These are phyloP conservation scores for Globisporangium camurandrum DNA, from an alignment of 352 stramenopile species.

Conservation along the genomic window DNA sequence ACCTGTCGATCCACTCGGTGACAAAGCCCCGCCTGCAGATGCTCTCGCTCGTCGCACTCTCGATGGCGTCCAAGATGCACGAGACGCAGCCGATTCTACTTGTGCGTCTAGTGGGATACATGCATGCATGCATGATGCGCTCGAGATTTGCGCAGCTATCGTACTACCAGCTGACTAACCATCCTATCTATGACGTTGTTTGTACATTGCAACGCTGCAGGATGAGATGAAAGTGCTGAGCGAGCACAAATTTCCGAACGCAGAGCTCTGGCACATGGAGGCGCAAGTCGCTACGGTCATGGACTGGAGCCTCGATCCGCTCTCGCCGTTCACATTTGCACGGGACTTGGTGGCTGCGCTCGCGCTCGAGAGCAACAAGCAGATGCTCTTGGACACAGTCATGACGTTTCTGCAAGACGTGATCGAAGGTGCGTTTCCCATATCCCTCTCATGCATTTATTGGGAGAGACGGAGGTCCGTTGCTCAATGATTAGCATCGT, in stretches of 20 bases:
- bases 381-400: not conserved
- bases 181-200: too few relatives aligned
- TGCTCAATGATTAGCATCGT: too few relatives aligned
- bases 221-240: conserved; percentile 43
- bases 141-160: too few relatives aligned
- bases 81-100: conserved; percentile 12
- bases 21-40: conserved; percentile 11
- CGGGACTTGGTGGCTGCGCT: conserved; percentile 21
- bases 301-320: conserved; percentile 28
- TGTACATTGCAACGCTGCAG: too few relatives aligned
- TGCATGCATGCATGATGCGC: too few relatives aligned
- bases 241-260: conserved; percentile 34
- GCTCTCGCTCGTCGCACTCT: conserved; percentile 10
- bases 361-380: not conserved
- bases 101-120: conserved; percentile 1
- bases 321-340: conserved; percentile 29
- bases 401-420: conserved; percentile 6
- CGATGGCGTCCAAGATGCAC: conserved; percentile 11
- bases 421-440: conserved; percentile 8
- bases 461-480: too few relatives aligned
- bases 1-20: conserved; percentile 8
- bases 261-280: conserved; percentile 30
- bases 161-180: too few relatives aligned
- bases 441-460: too few relatives aligned
- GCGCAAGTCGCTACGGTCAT: conserved; percentile 22